These are phyloP conservation scores for Rhododendron simsii DNA, from an alignment of 148 eudicot species.

Conservation along the genomic window DNA sequence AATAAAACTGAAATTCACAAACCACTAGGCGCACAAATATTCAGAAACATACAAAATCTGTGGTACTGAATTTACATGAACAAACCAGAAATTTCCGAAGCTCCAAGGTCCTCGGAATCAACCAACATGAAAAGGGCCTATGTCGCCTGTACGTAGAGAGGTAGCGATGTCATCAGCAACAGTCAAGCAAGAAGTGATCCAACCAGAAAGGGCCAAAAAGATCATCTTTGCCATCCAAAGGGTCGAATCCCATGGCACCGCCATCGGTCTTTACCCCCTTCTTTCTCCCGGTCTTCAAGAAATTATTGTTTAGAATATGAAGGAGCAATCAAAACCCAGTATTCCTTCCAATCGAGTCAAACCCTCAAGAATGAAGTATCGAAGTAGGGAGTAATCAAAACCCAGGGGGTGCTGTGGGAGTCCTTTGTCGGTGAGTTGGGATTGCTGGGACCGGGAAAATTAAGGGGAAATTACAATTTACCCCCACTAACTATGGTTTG, in stretches of 20 bases:
- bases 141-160: constrained; percentile 56
- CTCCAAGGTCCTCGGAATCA: constrained; percentile 6
- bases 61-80: not conserved
- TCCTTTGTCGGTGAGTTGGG: no score
- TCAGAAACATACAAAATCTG: not conserved
- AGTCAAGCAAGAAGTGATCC: constrained; percentile 62
- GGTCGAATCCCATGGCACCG: not conserved
- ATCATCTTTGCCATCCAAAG: constrained; percentile 41
- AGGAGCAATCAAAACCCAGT: not conserved
- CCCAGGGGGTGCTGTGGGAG: no score
- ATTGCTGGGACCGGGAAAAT: no score
- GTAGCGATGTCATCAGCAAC: constrained; percentile 78
- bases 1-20: not conserved
- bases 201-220: constrained; percentile 53
- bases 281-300: not conserved
- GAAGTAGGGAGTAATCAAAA: no score
- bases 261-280: not conserved
- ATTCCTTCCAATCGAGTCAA: not conserved
- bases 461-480: no score
- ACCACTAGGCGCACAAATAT: not conserved
- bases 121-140: constrained; percentile 57
- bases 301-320: not conserved
- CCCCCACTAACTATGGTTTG: no score
- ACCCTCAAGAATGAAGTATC: not conserved
- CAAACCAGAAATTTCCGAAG: not conserved